Evolutionary conservation across 2,329 filamentous ascomycete genomes (phyloP).

Genomic region (Sphaerulina populicola): DNA sequence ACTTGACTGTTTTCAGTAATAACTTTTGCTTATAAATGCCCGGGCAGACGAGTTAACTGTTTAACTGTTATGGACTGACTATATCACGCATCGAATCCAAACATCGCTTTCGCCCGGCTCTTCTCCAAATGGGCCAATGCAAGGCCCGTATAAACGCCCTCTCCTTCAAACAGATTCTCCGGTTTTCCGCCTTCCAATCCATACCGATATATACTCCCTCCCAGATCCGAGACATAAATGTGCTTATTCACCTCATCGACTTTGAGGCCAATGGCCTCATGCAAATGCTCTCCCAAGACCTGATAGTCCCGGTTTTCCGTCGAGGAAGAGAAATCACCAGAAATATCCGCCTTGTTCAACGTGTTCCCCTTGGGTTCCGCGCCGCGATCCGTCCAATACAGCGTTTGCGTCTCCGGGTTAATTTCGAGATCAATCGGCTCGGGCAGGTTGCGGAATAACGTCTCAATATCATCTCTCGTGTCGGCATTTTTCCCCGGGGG

Average conservation of each 20-base stretch:
- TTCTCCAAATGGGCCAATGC: background rate
- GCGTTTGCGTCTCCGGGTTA: constrained; percentile 37
- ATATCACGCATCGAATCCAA: background rate
- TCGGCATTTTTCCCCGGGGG: constrained; percentile 26
- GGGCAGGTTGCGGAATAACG: constrained; percentile 40
- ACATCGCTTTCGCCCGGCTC: background rate
- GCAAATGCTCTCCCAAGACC: background rate
- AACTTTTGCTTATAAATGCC: too few relatives aligned
- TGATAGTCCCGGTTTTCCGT: background rate
- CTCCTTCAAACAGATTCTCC: background rate
- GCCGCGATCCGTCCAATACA: constrained; percentile 56
- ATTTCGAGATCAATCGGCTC: constrained; percentile 53
- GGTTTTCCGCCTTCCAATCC: background rate
- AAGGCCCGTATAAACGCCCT: background rate
- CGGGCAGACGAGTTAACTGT: too few relatives aligned
- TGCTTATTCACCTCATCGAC: background rate
- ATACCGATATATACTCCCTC: background rate
- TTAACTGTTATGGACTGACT: too few relatives aligned
- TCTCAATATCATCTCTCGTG: constrained; percentile 37
- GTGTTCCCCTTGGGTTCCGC: constrained; percentile 49
- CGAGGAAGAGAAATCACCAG: too few relatives aligned
- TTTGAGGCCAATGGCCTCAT: background rate
- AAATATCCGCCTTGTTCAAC: constrained; percentile 37
- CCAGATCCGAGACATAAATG: background rate
- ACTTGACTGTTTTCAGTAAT: too few relatives aligned